Conservation (phyloP, 2,329 filamentous ascomycete species). For the Chaetoscypha palmicola region DNA sequence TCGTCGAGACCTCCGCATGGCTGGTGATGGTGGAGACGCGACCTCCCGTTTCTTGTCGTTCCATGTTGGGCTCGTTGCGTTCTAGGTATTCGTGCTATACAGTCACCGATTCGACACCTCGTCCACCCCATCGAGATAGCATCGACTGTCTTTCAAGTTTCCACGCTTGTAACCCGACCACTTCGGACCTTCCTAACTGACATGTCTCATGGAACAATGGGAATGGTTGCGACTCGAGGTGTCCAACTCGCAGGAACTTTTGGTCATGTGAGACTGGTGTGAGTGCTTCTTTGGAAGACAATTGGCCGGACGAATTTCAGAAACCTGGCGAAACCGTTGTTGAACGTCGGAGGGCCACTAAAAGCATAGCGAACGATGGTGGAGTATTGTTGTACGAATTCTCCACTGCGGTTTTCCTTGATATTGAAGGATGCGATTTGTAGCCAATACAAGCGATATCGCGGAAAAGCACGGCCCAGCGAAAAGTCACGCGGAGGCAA, state of each 20-base stretch:
- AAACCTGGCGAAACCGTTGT: slow-evolving; percentile 15
- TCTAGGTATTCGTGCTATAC: slow-evolving; percentile 13
- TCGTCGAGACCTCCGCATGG: slow-evolving; percentile 10
- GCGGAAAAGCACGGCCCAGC: slow-evolving; percentile 13
- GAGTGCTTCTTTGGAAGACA: slow-evolving; percentile 15
- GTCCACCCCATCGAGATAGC: slow-evolving; percentile 3
- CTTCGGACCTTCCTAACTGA: slow-evolving; percentile 18
- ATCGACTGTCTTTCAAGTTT: slow-evolving; percentile 3
- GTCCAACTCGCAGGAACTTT: slow-evolving; percentile 26
- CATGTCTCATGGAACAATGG: slow-evolving; percentile 12
- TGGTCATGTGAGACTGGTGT: slow-evolving; percentile 29
- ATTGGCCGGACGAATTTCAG: slow-evolving; percentile 18
- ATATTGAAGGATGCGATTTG: slow-evolving; percentile 10
- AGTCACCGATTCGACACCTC: slow-evolving; percentile 18
- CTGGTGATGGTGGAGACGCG: slow-evolving; percentile 2
- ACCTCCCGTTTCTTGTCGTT: slow-evolving; percentile 10
- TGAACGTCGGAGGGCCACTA: slow-evolving; percentile 8
- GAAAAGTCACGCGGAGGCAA: slow-evolving; percentile 8
- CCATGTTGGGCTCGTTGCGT: slow-evolving; percentile 14
- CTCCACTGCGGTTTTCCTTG: slow-evolving; percentile 2
- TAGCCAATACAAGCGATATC: slow-evolving; percentile 20
- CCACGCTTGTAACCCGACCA: slow-evolving; percentile 11
- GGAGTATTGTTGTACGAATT: slow-evolving; percentile 6
- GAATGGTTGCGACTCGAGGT: slow-evolving; percentile 7
- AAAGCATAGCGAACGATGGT: slow-evolving; percentile 1